Evolutionary conservation across 225 moss, liverwort and hornwort genomes (phyloP).

Genomic region (Straminergon stramineum): DNA sequence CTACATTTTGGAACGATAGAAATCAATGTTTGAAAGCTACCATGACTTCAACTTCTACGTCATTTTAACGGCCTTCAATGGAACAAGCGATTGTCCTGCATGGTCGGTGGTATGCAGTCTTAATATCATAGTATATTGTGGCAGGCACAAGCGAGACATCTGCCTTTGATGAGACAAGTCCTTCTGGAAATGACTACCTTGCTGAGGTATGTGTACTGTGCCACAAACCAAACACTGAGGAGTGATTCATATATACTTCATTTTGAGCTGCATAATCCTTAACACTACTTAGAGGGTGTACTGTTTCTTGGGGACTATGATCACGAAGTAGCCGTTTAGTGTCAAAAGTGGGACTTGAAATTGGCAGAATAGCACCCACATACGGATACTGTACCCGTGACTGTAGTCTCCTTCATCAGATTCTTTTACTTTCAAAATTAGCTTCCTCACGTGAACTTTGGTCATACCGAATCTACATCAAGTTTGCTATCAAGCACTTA

Average conservation of each 20-base stretch:
- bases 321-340: neutral
- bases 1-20: neutral
- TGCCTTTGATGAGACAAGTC: slow-evolving; percentile 92
- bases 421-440: neutral
- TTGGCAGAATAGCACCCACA: neutral
- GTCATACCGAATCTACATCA: neutral
- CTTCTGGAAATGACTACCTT: slow-evolving; percentile 83
- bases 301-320: neutral
- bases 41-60: too few relatives aligned
- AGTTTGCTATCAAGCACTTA: neutral
- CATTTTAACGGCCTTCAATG: neutral
- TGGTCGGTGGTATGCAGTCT: neutral
- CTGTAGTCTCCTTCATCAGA: neutral
- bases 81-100: neutral
- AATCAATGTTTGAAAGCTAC: neutral
- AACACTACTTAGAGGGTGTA: neutral
- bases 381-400: neutral
- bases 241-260: neutral
- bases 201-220: slow-evolving; percentile 47
- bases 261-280: neutral
- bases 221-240: neutral
- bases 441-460: neutral
- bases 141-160: slow-evolving; percentile 90
- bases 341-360: slow-evolving; percentile 44
- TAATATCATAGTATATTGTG: neutral